phyloP scores from a whole-genome alignment of 2,329 filamentous ascomycete species.

The Sporothrix globosa region DNA sequence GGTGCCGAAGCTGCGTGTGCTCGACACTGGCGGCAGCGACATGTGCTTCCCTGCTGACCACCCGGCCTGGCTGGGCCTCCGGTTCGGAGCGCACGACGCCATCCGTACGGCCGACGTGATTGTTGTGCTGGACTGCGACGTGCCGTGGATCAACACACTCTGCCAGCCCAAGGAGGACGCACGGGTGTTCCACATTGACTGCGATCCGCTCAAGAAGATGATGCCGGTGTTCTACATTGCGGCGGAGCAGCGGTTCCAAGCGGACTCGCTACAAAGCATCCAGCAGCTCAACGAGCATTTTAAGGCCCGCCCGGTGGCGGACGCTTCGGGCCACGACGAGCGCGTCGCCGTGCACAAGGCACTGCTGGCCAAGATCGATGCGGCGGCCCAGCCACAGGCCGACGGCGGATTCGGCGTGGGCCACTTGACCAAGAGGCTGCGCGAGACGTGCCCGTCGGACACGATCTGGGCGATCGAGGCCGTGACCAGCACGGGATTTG shows the following conservation, averaged over 20 bases:
- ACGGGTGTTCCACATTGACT: constrained; percentile 65
- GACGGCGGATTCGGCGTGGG: constrained; percentile 65
- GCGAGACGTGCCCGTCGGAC: constrained; percentile 47
- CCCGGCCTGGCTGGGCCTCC: constrained; percentile 68
- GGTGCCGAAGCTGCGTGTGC: constrained; percentile 68
- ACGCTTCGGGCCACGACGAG: constrained; percentile 53
- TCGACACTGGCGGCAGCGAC: constrained; percentile 77
- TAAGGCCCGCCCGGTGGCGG: constrained; percentile 49
- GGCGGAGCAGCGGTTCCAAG: constrained; percentile 66
- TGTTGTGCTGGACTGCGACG: constrained; percentile 83
- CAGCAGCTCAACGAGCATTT: constrained; percentile 70
- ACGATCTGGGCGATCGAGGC: constrained; percentile 76
- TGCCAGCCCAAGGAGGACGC: constrained; percentile 58
- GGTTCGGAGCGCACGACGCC: constrained; percentile 72
- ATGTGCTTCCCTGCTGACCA: constrained; percentile 80
- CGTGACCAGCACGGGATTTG: constrained; percentile 68
- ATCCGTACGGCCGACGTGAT: constrained; percentile 82
- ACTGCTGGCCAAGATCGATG: constrained; percentile 62
- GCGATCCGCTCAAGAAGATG: constrained; percentile 69
- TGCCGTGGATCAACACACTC: constrained; percentile 88
- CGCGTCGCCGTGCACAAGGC: constrained; percentile 62
- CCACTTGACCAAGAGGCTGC: constrained; percentile 46
- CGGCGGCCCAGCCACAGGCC: constrained; percentile 59
- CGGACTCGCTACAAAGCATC: constrained; percentile 66
- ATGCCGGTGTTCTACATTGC: constrained; percentile 75